Percentiles rank a stretch among this genome's conserved stretches.
phyloP scores from a whole-genome alignment of 305 asterid species.

The Ruellia speciosa region DNA sequence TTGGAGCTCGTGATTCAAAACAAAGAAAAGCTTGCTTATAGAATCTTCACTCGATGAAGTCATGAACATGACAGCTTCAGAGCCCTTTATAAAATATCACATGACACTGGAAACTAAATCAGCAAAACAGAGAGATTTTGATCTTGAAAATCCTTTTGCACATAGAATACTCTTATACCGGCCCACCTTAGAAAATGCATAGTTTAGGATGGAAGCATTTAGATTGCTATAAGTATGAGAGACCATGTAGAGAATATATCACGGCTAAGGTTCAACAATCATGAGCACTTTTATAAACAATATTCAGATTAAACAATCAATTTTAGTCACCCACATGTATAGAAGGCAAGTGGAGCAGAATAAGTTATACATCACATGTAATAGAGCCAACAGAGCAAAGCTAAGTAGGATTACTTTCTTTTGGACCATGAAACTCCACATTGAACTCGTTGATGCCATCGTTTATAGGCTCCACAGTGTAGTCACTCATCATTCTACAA shows the following conservation, averaged over 20 bases:
- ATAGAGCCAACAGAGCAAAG: neutral
- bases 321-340: neutral
- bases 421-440: constrained; percentile 87
- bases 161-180: no score
- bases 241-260: neutral
- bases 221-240: neutral
- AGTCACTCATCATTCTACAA: constrained; percentile 93
- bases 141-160: no score
- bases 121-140: no score
- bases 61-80: no score
- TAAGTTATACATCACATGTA: neutral
- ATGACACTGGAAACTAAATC: no score
- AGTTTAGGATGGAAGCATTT: no score
- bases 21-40: no score
- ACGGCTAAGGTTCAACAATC: neutral
- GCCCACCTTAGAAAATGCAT: no score
- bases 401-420: constrained; percentile 55
- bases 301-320: neutral
- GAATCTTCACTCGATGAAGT: no score
- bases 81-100: no score
- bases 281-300: no score
- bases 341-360: neutral
- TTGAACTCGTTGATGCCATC: constrained; percentile 81
- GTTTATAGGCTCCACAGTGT: constrained; percentile 69
- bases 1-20: no score